Conservation (phyloP, 305 asterid genomes). For the Solanum hybrid region DNA sequence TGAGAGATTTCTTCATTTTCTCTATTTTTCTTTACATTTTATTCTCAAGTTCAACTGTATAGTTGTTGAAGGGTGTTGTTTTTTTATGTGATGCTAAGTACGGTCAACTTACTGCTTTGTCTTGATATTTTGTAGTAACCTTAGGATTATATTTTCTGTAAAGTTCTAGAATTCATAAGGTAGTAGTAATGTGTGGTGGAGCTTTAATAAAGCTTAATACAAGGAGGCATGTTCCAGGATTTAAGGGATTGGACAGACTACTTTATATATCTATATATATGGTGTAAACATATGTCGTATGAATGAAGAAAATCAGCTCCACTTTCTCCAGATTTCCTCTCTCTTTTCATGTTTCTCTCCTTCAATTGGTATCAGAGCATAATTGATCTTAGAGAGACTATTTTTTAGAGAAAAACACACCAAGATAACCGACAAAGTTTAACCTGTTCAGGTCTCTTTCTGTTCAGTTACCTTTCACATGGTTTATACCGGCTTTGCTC, state of each 20-base stretch:
- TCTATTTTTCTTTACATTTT: too few relatives aligned
- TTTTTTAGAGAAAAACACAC: background rate
- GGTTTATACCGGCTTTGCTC: background rate
- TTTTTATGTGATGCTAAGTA: too few relatives aligned
- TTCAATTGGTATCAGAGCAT: background rate
- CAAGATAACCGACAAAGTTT: background rate
- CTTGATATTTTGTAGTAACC: background rate
- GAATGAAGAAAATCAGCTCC: background rate
- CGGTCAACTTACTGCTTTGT: background rate
- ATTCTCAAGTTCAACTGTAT: too few relatives aligned
- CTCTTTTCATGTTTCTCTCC: background rate
- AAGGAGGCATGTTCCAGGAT: background rate
- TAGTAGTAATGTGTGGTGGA: background rate
- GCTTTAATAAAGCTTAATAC: background rate
- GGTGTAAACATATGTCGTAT: background rate
- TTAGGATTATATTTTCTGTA: too few relatives aligned
- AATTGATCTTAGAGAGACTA: too few relatives aligned
- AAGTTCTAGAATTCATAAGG: background rate
- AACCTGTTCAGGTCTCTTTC: background rate
- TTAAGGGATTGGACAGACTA: background rate
- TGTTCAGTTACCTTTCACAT: background rate
- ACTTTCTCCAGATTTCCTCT: background rate
- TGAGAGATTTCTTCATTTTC: too few relatives aligned
- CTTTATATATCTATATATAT: background rate
- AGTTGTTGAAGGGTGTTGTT: background rate